Base-by-base conservation (phyloP, 2,329 filamentous ascomycete species). In the Thelonectria blattea region DNA sequence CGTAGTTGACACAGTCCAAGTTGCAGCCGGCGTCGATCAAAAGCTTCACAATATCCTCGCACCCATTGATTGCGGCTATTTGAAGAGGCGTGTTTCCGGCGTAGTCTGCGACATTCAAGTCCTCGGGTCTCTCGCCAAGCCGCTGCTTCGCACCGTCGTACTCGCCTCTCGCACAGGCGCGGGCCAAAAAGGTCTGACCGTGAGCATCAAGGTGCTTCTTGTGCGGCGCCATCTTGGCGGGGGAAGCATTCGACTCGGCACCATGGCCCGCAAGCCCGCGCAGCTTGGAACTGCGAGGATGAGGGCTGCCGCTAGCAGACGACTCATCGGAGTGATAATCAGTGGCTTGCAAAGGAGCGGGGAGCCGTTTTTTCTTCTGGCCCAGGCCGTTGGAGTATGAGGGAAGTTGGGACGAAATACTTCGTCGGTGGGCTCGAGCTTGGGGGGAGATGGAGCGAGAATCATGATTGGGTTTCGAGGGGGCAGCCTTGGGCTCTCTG, bases 81-180 rank as follows among this genome's bases (percentile, higher is more conserved):
- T 99, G 95, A 34, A 99, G 81, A 22, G 95, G 95, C 1, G 94
- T 96, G 71, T 98, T 98, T n/a, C 92, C 92, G 14, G 95, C 95
- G 73, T 97, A 96, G 72, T 99, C 95, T 22, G 91, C 88, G 59
- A 93, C 85, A 68, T 99, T 91, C 55, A 98, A 77, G 75, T 98
- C 93, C 63, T 96, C 91, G 0, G 92, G 93, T 18, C 93, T 86
- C 72, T 96, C 91, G 9, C 85, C 81, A 32, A 93, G 84, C 64
- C 91, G 86, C 68, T 86, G 84, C 73, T 91, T 93, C 15, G 92
- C 93, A 10, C 83, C 81, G 2, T 94, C 91, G 56, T 95, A 85
- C 72, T 96, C 92, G 52, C 93, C 92, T 68, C 89, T 88, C 39
- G 93, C 91, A 75, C 93, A 96, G 27, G 94, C 93, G 65, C 93